A percentile compares a stretch with the other conserved stretches of the same genome.
Evolutionary conservation across 2,329 filamentous ascomycete species (phyloP).

Genomic region (Fusarium caatingaense): DNA sequence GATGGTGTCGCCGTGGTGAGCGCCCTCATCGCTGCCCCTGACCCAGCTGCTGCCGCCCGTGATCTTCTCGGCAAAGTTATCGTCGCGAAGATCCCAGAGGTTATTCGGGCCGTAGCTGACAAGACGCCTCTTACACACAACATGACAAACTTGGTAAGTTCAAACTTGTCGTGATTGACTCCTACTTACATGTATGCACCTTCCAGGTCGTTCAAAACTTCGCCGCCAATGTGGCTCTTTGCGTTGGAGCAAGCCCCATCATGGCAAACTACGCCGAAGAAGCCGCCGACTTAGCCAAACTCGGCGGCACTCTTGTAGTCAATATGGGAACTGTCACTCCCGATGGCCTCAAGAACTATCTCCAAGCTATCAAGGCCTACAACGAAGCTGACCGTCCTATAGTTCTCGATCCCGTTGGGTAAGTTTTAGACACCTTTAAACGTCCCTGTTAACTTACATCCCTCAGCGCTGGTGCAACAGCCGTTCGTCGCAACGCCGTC

Average conservation of each 20-base stretch:
- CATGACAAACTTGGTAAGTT: constrained; percentile 86
- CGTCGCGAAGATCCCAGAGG: constrained; percentile 61
- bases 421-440: constrained; percentile 43
- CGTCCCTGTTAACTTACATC: background rate
- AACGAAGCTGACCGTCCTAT: constrained; percentile 81
- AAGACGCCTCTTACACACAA: constrained; percentile 86
- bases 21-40: constrained; percentile 80
- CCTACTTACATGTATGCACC: background rate
- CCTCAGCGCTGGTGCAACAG: constrained; percentile 79
- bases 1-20: constrained; percentile 91
- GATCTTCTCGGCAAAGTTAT: constrained; percentile 61
- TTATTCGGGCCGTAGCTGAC: constrained; percentile 71
- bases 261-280: constrained; percentile 92
- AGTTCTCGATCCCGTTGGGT: constrained; percentile 90
- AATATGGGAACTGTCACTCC: constrained; percentile 95
- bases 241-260: constrained; percentile 88
- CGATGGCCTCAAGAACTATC: constrained; percentile 77
- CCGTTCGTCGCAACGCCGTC: constrained; percentile 76
- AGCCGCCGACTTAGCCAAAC: constrained; percentile 79
- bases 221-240: constrained; percentile 88
- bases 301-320: constrained; percentile 83
- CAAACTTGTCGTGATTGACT: background rate
- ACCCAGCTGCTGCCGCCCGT: constrained; percentile 72
- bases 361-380: constrained; percentile 81
- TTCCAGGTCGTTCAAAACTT: constrained; percentile 85